Evolutionary conservation across 2,329 filamentous ascomycete genomes (phyloP).

Genomic region (Cladosporium sp.): DNA sequence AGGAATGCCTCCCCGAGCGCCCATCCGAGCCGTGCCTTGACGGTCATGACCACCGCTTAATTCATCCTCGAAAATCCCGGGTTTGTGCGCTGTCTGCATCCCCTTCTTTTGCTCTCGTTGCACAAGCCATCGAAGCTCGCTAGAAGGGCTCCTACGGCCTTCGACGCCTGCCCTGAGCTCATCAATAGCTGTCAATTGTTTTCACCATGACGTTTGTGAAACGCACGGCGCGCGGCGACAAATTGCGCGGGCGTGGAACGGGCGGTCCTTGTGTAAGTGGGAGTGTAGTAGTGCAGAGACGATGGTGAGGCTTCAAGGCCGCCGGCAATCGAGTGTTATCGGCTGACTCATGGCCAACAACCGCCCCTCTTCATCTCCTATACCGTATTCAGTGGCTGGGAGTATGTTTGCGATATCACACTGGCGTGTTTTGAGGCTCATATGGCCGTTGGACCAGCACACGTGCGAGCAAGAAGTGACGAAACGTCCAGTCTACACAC

Average conservation of each 20-base stretch:
- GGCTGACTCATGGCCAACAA: background rate
- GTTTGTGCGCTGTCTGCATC: background rate
- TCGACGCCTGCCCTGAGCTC: background rate
- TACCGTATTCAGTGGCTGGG: background rate
- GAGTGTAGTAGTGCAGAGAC: background rate
- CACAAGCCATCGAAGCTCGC: constrained; percentile 3
- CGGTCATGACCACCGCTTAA: constrained; percentile 8
- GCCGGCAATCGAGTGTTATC: background rate
- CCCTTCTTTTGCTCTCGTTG: background rate
- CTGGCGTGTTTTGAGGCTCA: background rate
- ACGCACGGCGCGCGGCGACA: constrained; percentile 8
- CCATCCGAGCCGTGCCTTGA: background rate
- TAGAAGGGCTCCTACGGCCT: background rate
- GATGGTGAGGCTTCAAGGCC: background rate
- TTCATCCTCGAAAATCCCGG: constrained; percentile 1
- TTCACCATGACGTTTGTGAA: constrained; percentile 7
- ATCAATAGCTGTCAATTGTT: background rate
- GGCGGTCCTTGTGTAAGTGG: background rate
- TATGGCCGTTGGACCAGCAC: background rate
- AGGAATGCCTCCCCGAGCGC: background rate
- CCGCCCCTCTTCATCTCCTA: background rate
- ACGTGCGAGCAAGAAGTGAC: background rate
- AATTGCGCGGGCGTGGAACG: background rate
- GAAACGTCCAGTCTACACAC: background rate
- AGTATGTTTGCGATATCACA: background rate